Evolutionary conservation across 306 rosid genomes (phyloP), one percentile per base, ranked within the genome.

Genomic region (Fagus sylvatica): DNA sequence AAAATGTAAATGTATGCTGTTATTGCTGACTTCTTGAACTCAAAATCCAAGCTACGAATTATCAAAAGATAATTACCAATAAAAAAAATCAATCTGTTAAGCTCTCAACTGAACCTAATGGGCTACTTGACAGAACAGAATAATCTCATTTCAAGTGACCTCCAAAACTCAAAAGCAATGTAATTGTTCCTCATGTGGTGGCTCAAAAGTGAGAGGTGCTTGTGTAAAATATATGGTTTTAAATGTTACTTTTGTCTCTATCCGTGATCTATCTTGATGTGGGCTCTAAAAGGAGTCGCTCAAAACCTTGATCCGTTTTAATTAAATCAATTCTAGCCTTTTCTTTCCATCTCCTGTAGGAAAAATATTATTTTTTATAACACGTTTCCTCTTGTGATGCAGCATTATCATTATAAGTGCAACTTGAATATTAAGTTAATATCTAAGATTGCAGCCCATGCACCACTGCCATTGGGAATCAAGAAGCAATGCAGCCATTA

Each of bases 401-500:
- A 28, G 6, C 3, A 57, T 57, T 57, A 8, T 57, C 6, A 57
- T 7, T 46, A 46, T 46, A 46, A 46, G 4, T 57, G 36, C 13
- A 57, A 57, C 0, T 5, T 7, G 64, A 46, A 46, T 46, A 46
- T 46, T 57, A 57, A 28, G 9, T 57, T 19, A 57, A 57, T 7
- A 57, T 28, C 4, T 11, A 57, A 28, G 37, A 28, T 9, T 28
- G 65, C 65, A 57, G 36, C 65, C 65, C 22, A 57, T 57, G 15
- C 15, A 9, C 64, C 64, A 28, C 22, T 57, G 11, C 13, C 34
- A 19, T 28, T 57, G 34, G 64, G 33, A 46, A 46, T 46, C 34
- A 57, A 22, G 64, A 57, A 30, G 13, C 32, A 57, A 57, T 8
- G 19, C 64, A 28, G 33, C 36, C 33, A 57, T 57, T 90, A 93